phyloP scores from a whole-genome alignment of 192 early-diverging fungal genomes.

The Linnemannia schmuckeri region DNA sequence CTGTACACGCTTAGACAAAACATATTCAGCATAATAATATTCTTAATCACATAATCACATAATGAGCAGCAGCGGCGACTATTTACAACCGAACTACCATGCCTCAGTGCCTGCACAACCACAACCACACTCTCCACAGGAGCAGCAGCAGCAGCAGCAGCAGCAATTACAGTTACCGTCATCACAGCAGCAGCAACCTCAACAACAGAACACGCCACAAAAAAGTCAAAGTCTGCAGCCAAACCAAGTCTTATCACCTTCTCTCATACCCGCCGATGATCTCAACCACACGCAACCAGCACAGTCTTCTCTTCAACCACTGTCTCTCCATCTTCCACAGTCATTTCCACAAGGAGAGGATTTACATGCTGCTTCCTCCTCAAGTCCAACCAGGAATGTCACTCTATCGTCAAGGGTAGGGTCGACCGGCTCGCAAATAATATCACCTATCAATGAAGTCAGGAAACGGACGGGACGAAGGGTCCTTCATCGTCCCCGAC shows the following conservation, averaged over 20 bases:
- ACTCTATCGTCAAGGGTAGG: constrained; percentile 33
- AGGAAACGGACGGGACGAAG: constrained; percentile 43
- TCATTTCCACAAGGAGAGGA: constrained; percentile 43
- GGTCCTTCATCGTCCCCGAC: constrained; percentile 31
- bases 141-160: not conserved
- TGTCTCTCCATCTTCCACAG: not conserved
- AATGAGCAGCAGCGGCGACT: constrained; percentile 11
- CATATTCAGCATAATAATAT: not conserved
- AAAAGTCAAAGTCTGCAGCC: not conserved
- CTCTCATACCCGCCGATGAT: not conserved
- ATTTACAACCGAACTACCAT: not conserved
- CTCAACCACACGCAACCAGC: not conserved
- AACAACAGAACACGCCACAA: not conserved
- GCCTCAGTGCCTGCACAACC: constrained; percentile 9
- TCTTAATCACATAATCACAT: not conserved
- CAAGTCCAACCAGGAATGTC: constrained; percentile 15
- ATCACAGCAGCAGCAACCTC: constrained; percentile 5
- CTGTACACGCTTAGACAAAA: not conserved
- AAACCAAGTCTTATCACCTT: not conserved
- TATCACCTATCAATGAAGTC: constrained; percentile 42
- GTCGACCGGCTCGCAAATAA: constrained; percentile 45
- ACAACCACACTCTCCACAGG: not conserved
- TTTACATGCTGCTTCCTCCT: not conserved
- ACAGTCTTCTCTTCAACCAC: not conserved
- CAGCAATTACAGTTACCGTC: constrained; percentile 4